phyloP scores from a whole-genome alignment of 345 rosid genomes.

The Linum trigynum region DNA sequence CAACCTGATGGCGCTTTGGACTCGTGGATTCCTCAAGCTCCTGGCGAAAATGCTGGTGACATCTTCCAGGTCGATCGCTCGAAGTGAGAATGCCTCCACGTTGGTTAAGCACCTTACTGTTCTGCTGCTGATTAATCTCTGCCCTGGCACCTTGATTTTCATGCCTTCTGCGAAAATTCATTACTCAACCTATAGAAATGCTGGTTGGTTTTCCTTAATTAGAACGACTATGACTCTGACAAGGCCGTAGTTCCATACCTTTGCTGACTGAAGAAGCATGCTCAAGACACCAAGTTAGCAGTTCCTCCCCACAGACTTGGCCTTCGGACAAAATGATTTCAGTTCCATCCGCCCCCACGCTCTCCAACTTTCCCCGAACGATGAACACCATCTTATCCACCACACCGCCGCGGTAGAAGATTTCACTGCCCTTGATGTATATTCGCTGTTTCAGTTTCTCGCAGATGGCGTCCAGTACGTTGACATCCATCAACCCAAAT shows the following conservation, averaged over 20 bases:
- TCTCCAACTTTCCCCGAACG: conserved; percentile 75
- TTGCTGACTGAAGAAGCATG: conserved; percentile 44
- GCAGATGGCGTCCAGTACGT: conserved; percentile 57
- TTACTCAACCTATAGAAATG: no score
- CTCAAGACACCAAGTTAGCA: conserved; percentile 83
- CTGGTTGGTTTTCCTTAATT: no score
- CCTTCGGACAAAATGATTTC: conserved; percentile 46
- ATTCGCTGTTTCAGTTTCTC: conserved; percentile 66
- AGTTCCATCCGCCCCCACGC: conserved; percentile 49
- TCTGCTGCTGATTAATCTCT: conserved; percentile 45
- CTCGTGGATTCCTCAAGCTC: conserved; percentile 50
- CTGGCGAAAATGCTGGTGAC: conserved; percentile 60
- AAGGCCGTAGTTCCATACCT: conserved; percentile 22
- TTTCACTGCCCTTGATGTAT: conserved; percentile 51
- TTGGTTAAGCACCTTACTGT: conserved; percentile 56
- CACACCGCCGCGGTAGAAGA: conserved; percentile 45
- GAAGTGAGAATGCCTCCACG: conserved; percentile 78
- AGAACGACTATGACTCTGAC: no score
- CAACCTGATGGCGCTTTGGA: conserved; percentile 83
- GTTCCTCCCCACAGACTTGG: conserved; percentile 82
- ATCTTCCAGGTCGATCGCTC: conserved; percentile 74
- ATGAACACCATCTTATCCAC: conserved; percentile 80
- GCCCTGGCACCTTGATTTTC: conserved; percentile 36
- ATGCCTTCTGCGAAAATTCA: conserved; percentile 37
- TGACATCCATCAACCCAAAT: conserved; percentile 61